A percentile compares a stretch with the other conserved stretches of the same genome.
These are phyloP conservation scores for Leccinellum rugosiceps DNA, from an alignment of 768 basidiomycete species.

Conservation along the genomic window DNA sequence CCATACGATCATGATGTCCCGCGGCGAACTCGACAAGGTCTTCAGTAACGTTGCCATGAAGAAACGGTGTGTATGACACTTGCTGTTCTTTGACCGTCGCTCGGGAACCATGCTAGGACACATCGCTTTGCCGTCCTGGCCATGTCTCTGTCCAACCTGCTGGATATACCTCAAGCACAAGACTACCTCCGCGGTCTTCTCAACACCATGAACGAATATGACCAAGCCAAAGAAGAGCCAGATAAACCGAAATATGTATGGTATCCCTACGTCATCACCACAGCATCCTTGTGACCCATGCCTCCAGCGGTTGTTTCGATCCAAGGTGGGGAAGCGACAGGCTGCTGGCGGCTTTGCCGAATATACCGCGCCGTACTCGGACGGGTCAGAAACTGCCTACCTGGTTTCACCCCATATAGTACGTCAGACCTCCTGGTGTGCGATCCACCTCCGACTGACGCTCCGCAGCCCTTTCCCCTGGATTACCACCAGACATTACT, in stretches of 20 bases:
- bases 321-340: conserved; percentile 54
- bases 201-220: conserved; percentile 72
- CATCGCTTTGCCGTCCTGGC: conserved; percentile 81
- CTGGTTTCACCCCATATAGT: conserved; percentile 75
- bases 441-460: conserved; percentile 3
- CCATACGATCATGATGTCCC: conserved; percentile 79
- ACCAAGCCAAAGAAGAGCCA: conserved; percentile 55
- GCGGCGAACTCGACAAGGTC: conserved; percentile 65
- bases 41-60: conserved; percentile 77
- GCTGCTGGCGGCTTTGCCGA: conserved; percentile 51
- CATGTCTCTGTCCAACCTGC: conserved; percentile 78
- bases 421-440: conserved; percentile 26
- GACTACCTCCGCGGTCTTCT: conserved; percentile 77
- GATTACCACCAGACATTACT: conserved; percentile 90
- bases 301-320: conserved; percentile 54
- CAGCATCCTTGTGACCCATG: conserved; percentile 8
- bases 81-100: conserved; percentile 3
- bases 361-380: conserved; percentile 57
- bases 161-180: conserved; percentile 76
- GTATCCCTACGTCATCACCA: background rate
- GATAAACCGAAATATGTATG: conserved; percentile 69
- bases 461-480: conserved; percentile 72
- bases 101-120: conserved; percentile 47
- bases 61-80: conserved; percentile 54
- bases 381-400: conserved; percentile 62